Conservation (phyloP, 225 moss, liverwort and hornwort genomes). For the Lunularia cruciata region DNA sequence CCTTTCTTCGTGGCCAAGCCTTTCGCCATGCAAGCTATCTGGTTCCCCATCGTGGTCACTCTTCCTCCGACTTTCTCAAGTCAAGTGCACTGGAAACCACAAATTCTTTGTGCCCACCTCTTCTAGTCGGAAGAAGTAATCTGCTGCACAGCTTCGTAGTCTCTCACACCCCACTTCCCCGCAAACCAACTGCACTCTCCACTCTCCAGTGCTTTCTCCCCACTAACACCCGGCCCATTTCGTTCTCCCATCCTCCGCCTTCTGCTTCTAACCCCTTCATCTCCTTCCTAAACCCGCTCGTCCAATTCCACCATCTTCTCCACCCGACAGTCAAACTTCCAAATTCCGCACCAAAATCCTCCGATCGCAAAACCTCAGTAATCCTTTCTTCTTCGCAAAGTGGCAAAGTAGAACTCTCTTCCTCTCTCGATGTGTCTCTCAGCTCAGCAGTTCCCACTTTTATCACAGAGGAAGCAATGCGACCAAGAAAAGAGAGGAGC, state of each 20-base stretch:
- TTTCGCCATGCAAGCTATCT: conserved; percentile 55
- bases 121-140: not conserved
- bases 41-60: conserved; percentile 77
- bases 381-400: not conserved
- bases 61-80: too few species aligned
- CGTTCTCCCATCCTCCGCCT: not conserved
- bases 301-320: conserved; percentile 10
- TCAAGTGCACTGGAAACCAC: too few species aligned
- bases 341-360: not conserved
- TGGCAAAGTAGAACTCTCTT: not conserved
- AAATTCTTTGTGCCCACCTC: not conserved
- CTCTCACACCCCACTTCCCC: conserved; percentile 8
- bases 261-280: not conserved
- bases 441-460: not conserved
- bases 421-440: too few species aligned
- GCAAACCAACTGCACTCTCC: too few species aligned
- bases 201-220: not conserved
- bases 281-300: not conserved
- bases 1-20: conserved; percentile 38
- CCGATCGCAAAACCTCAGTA: not conserved
- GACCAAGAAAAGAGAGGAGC: not conserved
- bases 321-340: not conserved
- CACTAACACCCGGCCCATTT: not conserved
- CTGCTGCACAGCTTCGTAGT: not conserved
- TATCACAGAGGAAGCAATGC: too few species aligned